Evolutionary conservation across 2,329 filamentous ascomycete species (phyloP), one percentile per base, ranked within the genome.

Genomic region (Colletotrichum scovillei): DNA sequence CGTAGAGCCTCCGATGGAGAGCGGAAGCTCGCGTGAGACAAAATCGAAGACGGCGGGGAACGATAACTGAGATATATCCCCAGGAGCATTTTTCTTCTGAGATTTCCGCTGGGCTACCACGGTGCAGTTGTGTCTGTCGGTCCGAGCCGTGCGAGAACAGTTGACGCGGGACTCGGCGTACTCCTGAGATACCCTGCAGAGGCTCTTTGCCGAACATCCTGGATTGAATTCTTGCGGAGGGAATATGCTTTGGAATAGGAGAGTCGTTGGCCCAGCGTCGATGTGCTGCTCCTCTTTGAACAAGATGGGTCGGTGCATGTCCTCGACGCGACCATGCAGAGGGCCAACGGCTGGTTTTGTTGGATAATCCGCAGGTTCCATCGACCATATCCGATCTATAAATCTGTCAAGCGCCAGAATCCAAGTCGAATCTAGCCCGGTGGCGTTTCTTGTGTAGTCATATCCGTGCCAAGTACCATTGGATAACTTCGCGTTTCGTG

Each of bases 401-500:
- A 63, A 28, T 32, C 59, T 26, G 24, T 52, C 38, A 1, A 63
- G 11, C 5, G 59, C 59, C 6, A 63, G n/a, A 7, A 38, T 38
- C 38, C 42, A 49, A 8, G 55, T 59, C 8, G 64, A 58, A 35
- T 42, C 38, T 19, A 42, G 38, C 38, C 38, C 38, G 38, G 16
- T 3, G 16, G 5, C 16, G 46, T 42, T 49, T 16, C 19, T n/a
- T 46, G 28, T n/a, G 38, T 59, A n/a, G 24, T 60, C 19, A n/a
- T 58, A 46, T 14, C 64, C 64, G 4, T 63, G 35, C 59, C 59
- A 63, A 6, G 59, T 63, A 24, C 59, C 42, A 22, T 63, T 53
- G 2, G 56, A 6, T 9, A 53, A 53, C 14, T 42, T 42, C 0
- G 38, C 16, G 14, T 16, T 19, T 8, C 16, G 8, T 42, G 16